Base-by-base conservation (phyloP, 306 rosid species). In the Ochetophila trinervis region DNA sequence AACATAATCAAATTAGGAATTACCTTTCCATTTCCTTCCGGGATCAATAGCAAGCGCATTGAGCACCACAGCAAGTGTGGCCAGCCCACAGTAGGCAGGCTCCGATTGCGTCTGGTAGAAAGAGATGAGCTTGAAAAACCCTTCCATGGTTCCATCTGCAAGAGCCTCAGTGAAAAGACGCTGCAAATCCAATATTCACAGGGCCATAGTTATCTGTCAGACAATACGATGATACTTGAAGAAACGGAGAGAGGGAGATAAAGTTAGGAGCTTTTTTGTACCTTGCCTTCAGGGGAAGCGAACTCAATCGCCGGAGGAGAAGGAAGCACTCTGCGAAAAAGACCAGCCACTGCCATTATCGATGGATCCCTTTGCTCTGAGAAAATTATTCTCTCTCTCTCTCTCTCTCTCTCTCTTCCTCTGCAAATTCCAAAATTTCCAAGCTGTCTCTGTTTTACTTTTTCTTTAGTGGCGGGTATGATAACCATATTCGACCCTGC, bases 21-120 rank as follows among this genome's bases (percentile, higher is more conserved):
- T 9, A 89, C 98, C 98, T 86, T 93, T 93, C 98, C 98, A 93
- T 83, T 93, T 93, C 40, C 98, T 67, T 24, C 98, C 94, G n/a
- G 97, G 98, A 50, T 93, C 98, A 61, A 93, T 89, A 12, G 96
- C 75, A 24, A 93, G 98, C 6, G 98, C 95, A 24, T 93, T 89
- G 74, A 93, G 97, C 17, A 89, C 98, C 66, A 86, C 76, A 6
- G 98, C 74, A 19, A 93, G 89, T 1, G 97, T 79, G 52, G 91
- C 87, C 60, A 93, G 68, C 19, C 97, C 97, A 52, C 97, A 89
- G 42, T 78, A 93, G 1, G 97, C 97, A 54, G 98, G 98, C 62
- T 93, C 98, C 2, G 98, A 93, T 44, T 93, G 98, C 22, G 97
- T 89, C 72, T 92, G 95, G 66, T 89, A 89, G 76, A 82, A 87